Base-by-base conservation (phyloP, 139 green algal genomes). In the Trebouxia sp. region DNA sequence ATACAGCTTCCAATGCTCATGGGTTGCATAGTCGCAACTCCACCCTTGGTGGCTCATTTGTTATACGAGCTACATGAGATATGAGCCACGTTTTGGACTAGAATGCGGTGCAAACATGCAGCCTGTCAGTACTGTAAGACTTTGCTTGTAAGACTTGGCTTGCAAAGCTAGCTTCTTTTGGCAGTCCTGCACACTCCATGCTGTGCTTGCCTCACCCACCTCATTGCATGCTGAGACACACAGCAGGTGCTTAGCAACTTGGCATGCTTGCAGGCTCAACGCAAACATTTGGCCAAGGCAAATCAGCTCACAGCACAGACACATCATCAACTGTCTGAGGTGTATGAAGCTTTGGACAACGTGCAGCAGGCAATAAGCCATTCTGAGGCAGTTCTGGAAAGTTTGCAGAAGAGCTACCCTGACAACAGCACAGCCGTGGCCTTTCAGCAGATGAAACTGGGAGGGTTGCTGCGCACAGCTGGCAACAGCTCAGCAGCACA, bases 251-350 rank as follows among this genome's bases (percentile, higher is more conserved):
- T 41, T 15, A 28, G 35, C 22, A 17, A 20, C 26, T 39, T n/a
- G n/a, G n/a, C n/a, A n/a, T n/a, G n/a, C n/a, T 24, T 87, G 38
- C 62, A 81, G 22, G 62, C 55, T 38, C 77, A 80, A 15, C 56
- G 51, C 42, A 15, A 38, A 28, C 65, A 41, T 7, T 38, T 88
- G 69, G 65, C 83, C 41, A 38, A 53, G 5, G 30, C 62, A 43
- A 85, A 75, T 51, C 30, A 83, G 66, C 56, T 88, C 39, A 53
- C 83, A 42, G 70, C 69, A 9, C 30, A 30, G 5, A 88, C 83
- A 3, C 70, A 84, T 28, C 51, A 80, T 39, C 82, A 76, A 6
- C 65, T 88, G 24, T 65, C 38, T 35, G 80, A 79, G 12, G 66
- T 47, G 5, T 32, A 53, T 30, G 24, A 4, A 28, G 15, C 24